Conservation (phyloP, 257 asterid species). For the Eucommia ulmoides region DNA sequence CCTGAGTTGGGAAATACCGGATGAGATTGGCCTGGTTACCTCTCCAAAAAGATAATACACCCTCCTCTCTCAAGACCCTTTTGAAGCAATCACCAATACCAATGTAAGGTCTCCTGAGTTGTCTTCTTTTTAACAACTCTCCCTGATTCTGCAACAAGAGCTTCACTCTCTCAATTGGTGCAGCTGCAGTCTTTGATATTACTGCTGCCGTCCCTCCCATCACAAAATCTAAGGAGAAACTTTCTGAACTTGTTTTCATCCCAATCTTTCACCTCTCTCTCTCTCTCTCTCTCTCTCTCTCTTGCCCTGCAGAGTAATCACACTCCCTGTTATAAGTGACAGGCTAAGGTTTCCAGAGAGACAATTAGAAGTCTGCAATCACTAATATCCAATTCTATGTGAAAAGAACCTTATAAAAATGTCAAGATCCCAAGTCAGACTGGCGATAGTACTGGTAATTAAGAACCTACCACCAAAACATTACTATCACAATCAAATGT, state of each 20-base stretch:
- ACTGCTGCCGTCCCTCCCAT: slow-evolving; percentile 83
- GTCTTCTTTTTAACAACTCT: slow-evolving; percentile 77
- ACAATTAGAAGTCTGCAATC: no score
- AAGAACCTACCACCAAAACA: no score
- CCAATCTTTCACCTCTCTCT: no score
- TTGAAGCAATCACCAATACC: slow-evolving; percentile 64
- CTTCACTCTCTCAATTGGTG: slow-evolving; percentile 96
- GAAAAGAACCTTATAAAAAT: no score
- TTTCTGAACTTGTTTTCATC: slow-evolving; percentile 55
- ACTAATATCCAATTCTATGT: no score
- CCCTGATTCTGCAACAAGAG: slow-evolving; percentile 96
- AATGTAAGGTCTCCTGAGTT: slow-evolving; percentile 58
- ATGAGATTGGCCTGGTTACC: slow-evolving; percentile 94
- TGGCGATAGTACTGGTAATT: no score
- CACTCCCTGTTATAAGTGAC: no score
- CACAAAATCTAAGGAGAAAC: slow-evolving; percentile 55
- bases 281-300: slow-evolving; percentile 29
- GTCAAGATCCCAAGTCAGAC: no score
- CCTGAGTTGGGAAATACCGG: slow-evolving; percentile 97
- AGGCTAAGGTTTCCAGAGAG: no score
- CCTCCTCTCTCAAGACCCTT: slow-evolving; percentile 70
- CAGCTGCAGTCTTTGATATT: slow-evolving; percentile 74
- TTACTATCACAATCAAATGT: no score
- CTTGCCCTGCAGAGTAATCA: no score
- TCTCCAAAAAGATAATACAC: slow-evolving; percentile 76